Percentiles rank a stretch among this genome's conserved stretches.
These are phyloP conservation scores for Tylopilus sp. DNA, from an alignment of 768 basidiomycete genomes.

Conservation along the genomic window DNA sequence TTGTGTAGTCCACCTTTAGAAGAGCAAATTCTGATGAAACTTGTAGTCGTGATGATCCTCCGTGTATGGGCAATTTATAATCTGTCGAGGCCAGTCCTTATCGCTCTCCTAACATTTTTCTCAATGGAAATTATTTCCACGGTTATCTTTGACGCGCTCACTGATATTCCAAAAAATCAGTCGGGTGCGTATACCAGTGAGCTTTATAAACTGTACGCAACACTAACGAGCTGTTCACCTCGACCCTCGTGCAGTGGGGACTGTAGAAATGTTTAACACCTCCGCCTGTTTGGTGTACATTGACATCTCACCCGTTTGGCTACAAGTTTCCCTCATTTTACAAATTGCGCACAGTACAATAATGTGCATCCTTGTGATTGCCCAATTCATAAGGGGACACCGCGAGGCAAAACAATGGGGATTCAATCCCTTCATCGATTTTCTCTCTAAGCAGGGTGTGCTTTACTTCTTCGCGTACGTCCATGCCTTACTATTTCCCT, in stretches of 20 bases:
- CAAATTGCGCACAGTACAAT: neutral
- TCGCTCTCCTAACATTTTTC: neutral
- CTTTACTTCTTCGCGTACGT: neutral
- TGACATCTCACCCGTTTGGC: neutral
- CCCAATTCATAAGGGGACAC: no score
- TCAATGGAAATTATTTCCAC: neutral
- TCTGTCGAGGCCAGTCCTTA: neutral
- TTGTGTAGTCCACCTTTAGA: no score
- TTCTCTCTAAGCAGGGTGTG: neutral
- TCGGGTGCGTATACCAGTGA: neutral
- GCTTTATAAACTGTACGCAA: neutral
- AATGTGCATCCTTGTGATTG: neutral
- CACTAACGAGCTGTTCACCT: neutral
- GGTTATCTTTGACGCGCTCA: neutral
- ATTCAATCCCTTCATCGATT: neutral
- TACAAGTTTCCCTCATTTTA: neutral
- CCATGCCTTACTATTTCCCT: neutral
- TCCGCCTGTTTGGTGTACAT: neutral
- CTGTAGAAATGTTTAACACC: neutral
- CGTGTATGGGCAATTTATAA: neutral
- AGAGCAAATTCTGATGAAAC: neutral
- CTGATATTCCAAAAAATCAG: neutral
- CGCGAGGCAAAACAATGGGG: neutral
- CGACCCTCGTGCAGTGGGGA: neutral
- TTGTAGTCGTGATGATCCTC: neutral